Base-by-base conservation (phyloP, 768 basidiomycete genomes). In the Porpolomopsis calyptriformis region DNA sequence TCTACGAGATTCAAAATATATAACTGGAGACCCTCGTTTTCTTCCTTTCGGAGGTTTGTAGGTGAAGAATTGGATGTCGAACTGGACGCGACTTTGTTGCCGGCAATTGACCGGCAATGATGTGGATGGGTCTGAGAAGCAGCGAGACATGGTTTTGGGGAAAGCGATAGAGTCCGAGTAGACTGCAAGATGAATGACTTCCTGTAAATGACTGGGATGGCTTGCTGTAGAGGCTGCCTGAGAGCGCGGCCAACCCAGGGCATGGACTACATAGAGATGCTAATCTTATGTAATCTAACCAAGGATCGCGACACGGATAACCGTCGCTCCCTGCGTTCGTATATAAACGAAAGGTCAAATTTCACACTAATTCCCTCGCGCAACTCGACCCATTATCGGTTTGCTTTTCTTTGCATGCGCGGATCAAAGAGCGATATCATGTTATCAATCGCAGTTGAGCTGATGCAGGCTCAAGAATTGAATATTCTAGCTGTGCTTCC, bases 1-100 rank as follows among this genome's bases (percentile, higher is more conserved):
- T 42, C 29, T 12, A 47, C 25, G 22, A 37, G 11, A 23, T 39
- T 11, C n/a, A 47, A 25, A 11, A 50, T n/a, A 14, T 42, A 36
- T 41, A 38, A 18, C 4, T 26, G 37, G 12, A 19, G 27, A 9
- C 26, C n/a, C 14, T 14, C 19, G 4, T 16, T n/a, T 7, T 6
- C 9, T 8, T 7, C 3, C 27, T 29, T 11, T 6, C 9, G n/a
- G 9, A n/a, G 25, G 14, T 19, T 23, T 24, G 40, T 7, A 19
- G 18, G 12, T 41, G 25, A 34, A 34, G 33, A 18, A 3, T 11
- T 20, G 16, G 20, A 22, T 19, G 4, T 4, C 14, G 10, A 4
- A 14, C 4, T 26, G 14, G 40, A 41, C 22, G 22, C 26, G 42
- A 22, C 29, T 29, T 19, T 10, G 26, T 14, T 10, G 42, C 7